Percentiles rank a stretch among this genome's conserved stretches.
Evolutionary conservation across 2,329 filamentous ascomycete genomes (phyloP).

Genomic region (Fusarium pilosicola): DNA sequence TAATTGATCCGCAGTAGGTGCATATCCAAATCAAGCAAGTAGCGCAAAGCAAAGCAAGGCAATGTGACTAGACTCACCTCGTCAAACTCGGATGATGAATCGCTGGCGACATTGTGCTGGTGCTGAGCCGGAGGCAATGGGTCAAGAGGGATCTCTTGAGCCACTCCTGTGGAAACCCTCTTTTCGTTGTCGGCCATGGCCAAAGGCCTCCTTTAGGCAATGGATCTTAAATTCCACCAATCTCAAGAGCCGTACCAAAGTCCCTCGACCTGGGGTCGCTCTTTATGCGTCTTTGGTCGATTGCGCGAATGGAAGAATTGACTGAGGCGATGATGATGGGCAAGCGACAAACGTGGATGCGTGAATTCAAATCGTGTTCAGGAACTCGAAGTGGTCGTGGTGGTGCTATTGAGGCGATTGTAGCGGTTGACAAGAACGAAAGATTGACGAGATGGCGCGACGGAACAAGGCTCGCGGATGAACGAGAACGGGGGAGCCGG

Average conservation of each 20-base stretch:
- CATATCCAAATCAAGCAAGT: background rate
- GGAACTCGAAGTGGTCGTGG: background rate
- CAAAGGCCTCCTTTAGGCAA: slow-evolving; percentile 35
- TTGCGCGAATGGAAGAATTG: slow-evolving; percentile 8
- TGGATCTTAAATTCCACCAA: slow-evolving; percentile 37
- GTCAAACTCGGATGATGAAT: slow-evolving; percentile 42
- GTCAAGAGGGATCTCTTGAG: slow-evolving; percentile 33
- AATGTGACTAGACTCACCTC: slow-evolving; percentile 34
- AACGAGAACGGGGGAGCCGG: slow-evolving; percentile 7
- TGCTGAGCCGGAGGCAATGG: slow-evolving; percentile 29
- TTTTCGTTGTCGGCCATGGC: slow-evolving; percentile 49
- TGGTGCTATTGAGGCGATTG: background rate
- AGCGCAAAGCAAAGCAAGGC: slow-evolving; percentile 4
- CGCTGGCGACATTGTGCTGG: slow-evolving; percentile 26
- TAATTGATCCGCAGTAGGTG: background rate
- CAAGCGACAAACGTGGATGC: background rate
- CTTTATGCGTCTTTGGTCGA: slow-evolving; percentile 10
- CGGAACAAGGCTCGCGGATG: background rate
- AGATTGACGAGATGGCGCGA: slow-evolving; percentile 7
- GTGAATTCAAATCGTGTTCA: slow-evolving; percentile 4
- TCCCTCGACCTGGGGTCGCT: slow-evolving; percentile 13
- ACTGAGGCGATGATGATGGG: background rate
- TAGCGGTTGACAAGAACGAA: background rate
- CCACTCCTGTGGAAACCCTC: slow-evolving; percentile 31
- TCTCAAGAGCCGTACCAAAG: slow-evolving; percentile 7